Evolutionary conservation across 306 rosid genomes (phyloP), one percentile per base, ranked within the genome.

Genomic region (Luffa aegyptiaca): DNA sequence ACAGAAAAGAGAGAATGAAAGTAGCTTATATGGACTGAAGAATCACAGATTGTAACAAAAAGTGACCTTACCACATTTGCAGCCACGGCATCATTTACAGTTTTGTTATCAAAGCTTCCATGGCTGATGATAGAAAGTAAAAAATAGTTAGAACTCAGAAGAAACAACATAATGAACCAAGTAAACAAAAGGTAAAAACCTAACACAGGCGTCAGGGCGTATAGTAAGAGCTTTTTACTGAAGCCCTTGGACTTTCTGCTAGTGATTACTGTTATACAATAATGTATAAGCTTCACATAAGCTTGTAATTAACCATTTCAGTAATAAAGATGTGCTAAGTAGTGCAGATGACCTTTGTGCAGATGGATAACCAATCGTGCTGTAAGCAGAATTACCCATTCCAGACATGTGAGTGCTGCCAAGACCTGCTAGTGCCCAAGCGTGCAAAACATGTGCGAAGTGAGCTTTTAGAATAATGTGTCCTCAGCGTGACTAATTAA

Each of bases 321-420:
- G 81, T 87, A 85, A 87, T 70, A 89, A 85, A 86, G 57, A 46
- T 89, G 98, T 92, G 95, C 91, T 87, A 90, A 92, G 98, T 91
- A 90, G 97, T 95, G 97, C 99, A 92, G 93, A 93, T 87, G 97
- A 95, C 97, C 99, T 95, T 91, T 88, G 97, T 93, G 97, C 89
- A 90, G 99, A 76, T 91, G 97, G 90, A 93, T 91, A 95, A 95
- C 96, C 99, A 95, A 87, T 88, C 90, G 87, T 91, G 97, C 91
- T 88, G 98, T 88, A 88, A 90, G 97, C 93, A 82, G 95, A 89
- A 92, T 91, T 94, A 90, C 89, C 91, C 91, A 95, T 89, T 90
- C 99, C 99, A 89, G 97, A 93, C 92, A 91, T 85, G 89, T 95
- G 97, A 88, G 85, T 85, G 98, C 93, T 91, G 98, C 98, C 90